Evolutionary conservation across 2,329 filamentous ascomycete genomes (phyloP).

Genomic region (Colletotrichum lupini): DNA sequence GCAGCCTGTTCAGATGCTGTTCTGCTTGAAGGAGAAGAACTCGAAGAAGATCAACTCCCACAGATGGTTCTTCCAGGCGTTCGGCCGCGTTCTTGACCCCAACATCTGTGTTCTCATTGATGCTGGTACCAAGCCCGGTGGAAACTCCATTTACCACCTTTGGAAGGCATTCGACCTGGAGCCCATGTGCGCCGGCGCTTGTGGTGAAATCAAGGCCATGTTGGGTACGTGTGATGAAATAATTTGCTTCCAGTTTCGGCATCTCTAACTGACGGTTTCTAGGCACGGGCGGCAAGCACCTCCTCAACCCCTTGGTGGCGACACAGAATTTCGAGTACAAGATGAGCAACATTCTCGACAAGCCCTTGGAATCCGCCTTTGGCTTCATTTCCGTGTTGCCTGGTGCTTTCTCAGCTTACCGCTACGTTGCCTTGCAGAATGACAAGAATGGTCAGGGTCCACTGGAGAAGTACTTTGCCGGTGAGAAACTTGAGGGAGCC

Average conservation of each 20-base stretch:
- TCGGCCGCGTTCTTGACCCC: conserved; percentile 89
- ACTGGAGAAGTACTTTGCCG: conserved; percentile 95
- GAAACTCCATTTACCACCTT: conserved; percentile 94
- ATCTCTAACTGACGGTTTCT: too few relatives aligned
- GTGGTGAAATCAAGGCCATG: conserved; percentile 99
- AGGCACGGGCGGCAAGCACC: conserved; percentile 78
- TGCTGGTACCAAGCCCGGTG: conserved; percentile 93
- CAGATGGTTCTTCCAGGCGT: conserved; percentile 98
- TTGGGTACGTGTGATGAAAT: conserved; percentile 60
- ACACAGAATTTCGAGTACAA: conserved; percentile 99
- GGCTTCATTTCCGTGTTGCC: conserved; percentile 97
- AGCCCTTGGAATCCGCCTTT: conserved; percentile 96
- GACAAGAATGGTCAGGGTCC: conserved; percentile 95
- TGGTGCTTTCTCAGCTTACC: conserved; percentile 98
- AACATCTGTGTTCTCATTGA: conserved; percentile 98
- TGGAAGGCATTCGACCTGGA: conserved; percentile 99
- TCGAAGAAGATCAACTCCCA: conserved; percentile 99
- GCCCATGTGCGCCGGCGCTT: conserved; percentile 96
- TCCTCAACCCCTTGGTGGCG: conserved; percentile 92
- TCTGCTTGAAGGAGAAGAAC: conserved; percentile 99
- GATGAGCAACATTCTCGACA: conserved; percentile 99
- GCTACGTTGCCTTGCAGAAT: conserved; percentile 93
- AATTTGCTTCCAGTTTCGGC: too few relatives aligned
- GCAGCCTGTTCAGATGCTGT: conserved; percentile 94
- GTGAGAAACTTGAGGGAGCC: conserved; percentile 91